Percentiles rank a stretch among this genome's conserved stretches.
phyloP scores from a whole-genome alignment of 2,329 filamentous ascomycete species.

The Xylariales sp. region DNA sequence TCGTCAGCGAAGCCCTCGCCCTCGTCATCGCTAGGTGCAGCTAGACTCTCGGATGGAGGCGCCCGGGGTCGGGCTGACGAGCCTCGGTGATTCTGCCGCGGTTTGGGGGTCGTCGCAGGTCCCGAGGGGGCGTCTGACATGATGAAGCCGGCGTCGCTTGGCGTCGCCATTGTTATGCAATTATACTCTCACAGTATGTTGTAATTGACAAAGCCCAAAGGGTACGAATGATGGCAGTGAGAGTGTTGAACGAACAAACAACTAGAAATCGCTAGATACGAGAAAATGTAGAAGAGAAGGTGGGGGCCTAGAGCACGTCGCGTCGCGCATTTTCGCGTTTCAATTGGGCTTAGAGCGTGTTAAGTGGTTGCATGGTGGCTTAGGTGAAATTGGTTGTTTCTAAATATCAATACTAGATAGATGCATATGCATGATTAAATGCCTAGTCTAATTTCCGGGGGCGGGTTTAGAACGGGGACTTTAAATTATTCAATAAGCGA shows the following conservation, averaged over 20 bases:
- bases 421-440: background rate
- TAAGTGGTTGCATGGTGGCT: slow-evolving; percentile 39
- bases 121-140: slow-evolving; percentile 67
- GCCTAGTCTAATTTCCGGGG: background rate
- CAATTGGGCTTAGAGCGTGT: slow-evolving; percentile 23
- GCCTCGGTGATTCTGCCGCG: slow-evolving; percentile 58
- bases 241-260: background rate
- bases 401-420: background rate
- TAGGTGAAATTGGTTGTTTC: background rate
- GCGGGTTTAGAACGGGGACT: too few species aligned
- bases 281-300: slow-evolving; percentile 20
- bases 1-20: slow-evolving; percentile 73
- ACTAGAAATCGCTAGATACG: slow-evolving; percentile 18
- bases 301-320: slow-evolving; percentile 36
- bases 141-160: slow-evolving; percentile 66
- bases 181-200: slow-evolving; percentile 2
- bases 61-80: slow-evolving; percentile 67
- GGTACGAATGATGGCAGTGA: background rate
- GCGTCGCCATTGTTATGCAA: slow-evolving; percentile 58
- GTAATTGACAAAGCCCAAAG: background rate
- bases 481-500: background rate
- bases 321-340: slow-evolving; percentile 38
- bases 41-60: slow-evolving; percentile 72
- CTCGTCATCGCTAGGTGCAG: slow-evolving; percentile 71
- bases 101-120: slow-evolving; percentile 57